Conservation (phyloP, 768 basidiomycete genomes). For the Xerocomus potaroensis region DNA sequence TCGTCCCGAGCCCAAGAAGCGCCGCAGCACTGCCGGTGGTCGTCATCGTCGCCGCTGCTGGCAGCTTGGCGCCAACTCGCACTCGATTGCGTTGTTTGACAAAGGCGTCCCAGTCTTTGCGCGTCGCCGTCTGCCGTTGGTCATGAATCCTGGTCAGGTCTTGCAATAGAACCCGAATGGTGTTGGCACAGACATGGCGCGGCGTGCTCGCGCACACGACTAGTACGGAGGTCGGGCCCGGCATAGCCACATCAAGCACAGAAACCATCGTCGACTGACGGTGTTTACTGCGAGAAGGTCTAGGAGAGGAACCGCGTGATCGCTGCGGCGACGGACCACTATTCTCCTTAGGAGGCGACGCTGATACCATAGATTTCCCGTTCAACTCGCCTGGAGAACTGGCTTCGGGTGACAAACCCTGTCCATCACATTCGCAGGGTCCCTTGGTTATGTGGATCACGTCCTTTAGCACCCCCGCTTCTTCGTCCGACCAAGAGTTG, state of each 20-base stretch:
- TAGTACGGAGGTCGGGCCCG: conserved; percentile 47
- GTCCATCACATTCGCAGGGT: conserved; percentile 39
- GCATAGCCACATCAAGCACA: conserved; percentile 16
- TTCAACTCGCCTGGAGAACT: conserved; percentile 10
- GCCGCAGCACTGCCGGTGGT: conserved; percentile 51
- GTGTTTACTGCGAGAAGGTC: conserved; percentile 46
- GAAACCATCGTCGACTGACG: conserved; percentile 40
- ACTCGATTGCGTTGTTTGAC: conserved; percentile 62
- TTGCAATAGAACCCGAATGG: conserved; percentile 67
- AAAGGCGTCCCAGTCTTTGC: conserved; percentile 87
- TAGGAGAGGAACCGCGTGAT: conserved; percentile 39
- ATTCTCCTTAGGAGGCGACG: conserved; percentile 18
- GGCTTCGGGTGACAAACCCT: conserved; percentile 4
- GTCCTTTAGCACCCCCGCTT: conserved; percentile 37
- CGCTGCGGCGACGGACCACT: conserved; percentile 25
- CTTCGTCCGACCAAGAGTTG: conserved; percentile 72
- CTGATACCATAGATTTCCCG: conserved; percentile 8
- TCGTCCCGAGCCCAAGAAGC: conserved; percentile 63
- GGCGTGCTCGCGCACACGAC: conserved; percentile 59
- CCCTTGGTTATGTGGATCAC: conserved; percentile 38
- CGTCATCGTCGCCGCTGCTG: conserved; percentile 15
- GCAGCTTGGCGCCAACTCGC: conserved; percentile 28
- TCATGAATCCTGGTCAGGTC: conserved; percentile 84
- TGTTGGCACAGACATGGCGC: conserved; percentile 69
- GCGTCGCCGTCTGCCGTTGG: conserved; percentile 58